Conservation (phyloP, 331 rosid genomes). For the Prunus yedoensis region DNA sequence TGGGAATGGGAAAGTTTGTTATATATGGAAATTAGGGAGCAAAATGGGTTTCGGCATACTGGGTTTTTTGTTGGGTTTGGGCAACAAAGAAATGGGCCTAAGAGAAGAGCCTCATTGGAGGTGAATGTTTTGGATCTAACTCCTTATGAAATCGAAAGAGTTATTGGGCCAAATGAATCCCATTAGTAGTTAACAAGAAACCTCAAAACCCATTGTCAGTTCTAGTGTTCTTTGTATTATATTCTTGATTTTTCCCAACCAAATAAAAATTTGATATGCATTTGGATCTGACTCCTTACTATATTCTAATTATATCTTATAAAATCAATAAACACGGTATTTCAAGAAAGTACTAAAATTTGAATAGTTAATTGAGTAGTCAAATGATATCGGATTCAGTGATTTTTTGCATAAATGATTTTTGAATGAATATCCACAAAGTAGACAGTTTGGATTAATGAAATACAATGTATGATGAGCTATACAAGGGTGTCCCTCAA, state of each 20-base stretch:
- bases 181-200: not conserved
- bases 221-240: too few species aligned
- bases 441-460: too few species aligned
- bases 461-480: too few species aligned
- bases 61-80: not conserved
- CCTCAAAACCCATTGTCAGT: not conserved
- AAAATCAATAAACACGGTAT: too few species aligned
- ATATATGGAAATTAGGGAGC: conserved; percentile 32
- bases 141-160: too few species aligned
- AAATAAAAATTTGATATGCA: not conserved
- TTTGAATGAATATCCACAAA: too few species aligned
- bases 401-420: too few species aligned
- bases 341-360: too few species aligned
- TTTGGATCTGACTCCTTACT: not conserved
- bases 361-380: too few species aligned
- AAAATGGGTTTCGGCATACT: not conserved
- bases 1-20: not conserved
- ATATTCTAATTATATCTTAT: too few species aligned
- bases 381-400: too few species aligned
- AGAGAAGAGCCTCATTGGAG: not conserved
- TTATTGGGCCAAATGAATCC: not conserved
- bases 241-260: not conserved
- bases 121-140: not conserved
- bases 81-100: not conserved
- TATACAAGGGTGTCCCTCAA: too few species aligned